Evolutionary conservation across 495 filamentous ascomycete species (phyloP).

Genomic region (Penicillium crystallinum): DNA sequence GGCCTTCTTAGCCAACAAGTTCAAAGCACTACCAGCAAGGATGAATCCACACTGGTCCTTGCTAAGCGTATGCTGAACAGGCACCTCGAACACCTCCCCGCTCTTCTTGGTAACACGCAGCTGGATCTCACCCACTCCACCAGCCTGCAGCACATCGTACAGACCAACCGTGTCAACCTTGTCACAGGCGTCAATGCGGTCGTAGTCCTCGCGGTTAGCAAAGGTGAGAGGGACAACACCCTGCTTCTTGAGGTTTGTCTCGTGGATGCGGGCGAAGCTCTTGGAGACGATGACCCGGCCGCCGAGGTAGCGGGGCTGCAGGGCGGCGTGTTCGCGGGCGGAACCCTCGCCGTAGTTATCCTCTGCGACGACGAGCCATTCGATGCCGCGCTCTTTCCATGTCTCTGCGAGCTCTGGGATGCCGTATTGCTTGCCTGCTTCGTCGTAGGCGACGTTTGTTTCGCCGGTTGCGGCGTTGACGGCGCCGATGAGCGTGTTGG

Average conservation of each 20-base stretch:
- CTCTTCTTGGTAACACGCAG: constrained; percentile 59
- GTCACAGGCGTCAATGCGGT: constrained; percentile 73
- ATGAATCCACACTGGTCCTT: constrained; percentile 87
- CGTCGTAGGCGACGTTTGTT: constrained; percentile 84
- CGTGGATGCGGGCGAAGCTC: constrained; percentile 93
- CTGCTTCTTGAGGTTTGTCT: constrained; percentile 99
- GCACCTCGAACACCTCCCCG: constrained; percentile 52
- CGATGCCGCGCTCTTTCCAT: constrained; percentile 64
- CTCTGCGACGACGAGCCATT: constrained; percentile 94
- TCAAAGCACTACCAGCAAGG: constrained; percentile 89
- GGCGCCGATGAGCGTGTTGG: constrained; percentile 93
- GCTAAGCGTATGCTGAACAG: constrained; percentile 66
- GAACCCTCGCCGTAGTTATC: constrained; percentile 97
- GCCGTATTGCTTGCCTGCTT: constrained; percentile 54
- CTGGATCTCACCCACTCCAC: constrained; percentile 73
- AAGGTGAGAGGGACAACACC: constrained; percentile 93
- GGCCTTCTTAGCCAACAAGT: constrained; percentile 64
- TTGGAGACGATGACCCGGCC: constrained; percentile 84
- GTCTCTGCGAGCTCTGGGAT: constrained; percentile 82
- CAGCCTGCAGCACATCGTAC: constrained; percentile 70
- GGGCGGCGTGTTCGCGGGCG: constrained; percentile 91
- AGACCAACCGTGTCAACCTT: constrained; percentile 74
- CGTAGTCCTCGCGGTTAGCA: constrained; percentile 81
- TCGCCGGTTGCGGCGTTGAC: constrained; percentile 87
- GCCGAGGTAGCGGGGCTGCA: constrained; percentile 91